Evolutionary conservation across 1,284 basidiomycete genomes (phyloP), one percentile per base, ranked within the genome.

Genomic region (Kalmanozyma brasiliensis): DNA sequence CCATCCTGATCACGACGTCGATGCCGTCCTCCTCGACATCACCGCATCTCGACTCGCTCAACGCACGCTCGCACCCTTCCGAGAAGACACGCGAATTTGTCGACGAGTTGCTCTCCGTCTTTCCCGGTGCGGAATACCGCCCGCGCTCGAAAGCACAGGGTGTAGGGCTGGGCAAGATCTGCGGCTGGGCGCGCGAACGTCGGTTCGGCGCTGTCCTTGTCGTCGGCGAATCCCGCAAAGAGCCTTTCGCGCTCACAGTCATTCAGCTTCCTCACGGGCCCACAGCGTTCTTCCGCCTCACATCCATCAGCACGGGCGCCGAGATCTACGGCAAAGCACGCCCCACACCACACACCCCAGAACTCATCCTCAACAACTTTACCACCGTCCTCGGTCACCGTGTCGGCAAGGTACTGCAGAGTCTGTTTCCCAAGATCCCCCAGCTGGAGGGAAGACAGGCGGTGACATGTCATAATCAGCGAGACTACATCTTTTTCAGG

Each of bases 401-500:
- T 7, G 89, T 98, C 53, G 96, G 96, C 9, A 87, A 91, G 29
- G 89, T 98, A 85, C 93, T 98, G 83, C 95, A 97, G 76, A 92
- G 92, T 1, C 87, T 95, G 20, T 98, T 98, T 85, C 96, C 96
- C 14, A 91, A 92, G 14, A 86, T 97, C 68, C 94, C 95, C 0
- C 91, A 96, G 83, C 94, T 98, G 78, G 91, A 95, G 82, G 96
- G 96, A 17, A 87, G 96, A 37, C 96, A 99, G 83, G 94, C 98
- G 14, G 94, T 98, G 4, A 97, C 95, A 1, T 86, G 98, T 24
- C 96, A 98, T 83, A 98, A 98, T 79, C 94, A 98, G 82, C 88
- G 96, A 52, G 96, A 99, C 84, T 99, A 98, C 83, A 84, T 98
- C 58, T 99, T 99, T 85, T 97, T 98, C 86, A 86, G 96, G 59